Conservation (phyloP, 2,329 filamentous ascomycete genomes). For the Aspergillus ibericus region DNA sequence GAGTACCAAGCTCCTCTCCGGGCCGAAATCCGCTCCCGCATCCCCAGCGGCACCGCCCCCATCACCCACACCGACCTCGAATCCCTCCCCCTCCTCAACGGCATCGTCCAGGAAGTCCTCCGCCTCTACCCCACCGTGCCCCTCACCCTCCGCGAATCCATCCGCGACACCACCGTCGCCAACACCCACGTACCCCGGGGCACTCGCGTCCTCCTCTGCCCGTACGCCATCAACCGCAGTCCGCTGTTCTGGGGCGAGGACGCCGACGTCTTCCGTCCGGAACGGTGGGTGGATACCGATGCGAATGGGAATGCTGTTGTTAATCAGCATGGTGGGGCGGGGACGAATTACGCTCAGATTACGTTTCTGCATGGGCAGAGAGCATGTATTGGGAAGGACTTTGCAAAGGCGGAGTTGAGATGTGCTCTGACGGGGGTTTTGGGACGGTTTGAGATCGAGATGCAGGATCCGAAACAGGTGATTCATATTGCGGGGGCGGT, state of each 20-base stretch:
- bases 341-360: constrained; percentile 40
- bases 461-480: constrained; percentile 39
- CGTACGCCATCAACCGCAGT: constrained; percentile 70
- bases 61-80: constrained; percentile 54
- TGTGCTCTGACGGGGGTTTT: constrained; percentile 43
- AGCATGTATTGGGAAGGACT: constrained; percentile 43
- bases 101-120: constrained; percentile 73
- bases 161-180: constrained; percentile 55
- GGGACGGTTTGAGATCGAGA: constrained; percentile 34
- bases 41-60: constrained; percentile 41
- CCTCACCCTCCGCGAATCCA: constrained; percentile 40
- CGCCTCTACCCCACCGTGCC: constrained; percentile 45
- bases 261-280: constrained; percentile 71
- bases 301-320: constrained; percentile 53
- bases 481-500: constrained; percentile 38
- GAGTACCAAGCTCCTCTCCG: constrained; percentile 51
- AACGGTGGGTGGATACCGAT: constrained; percentile 66
- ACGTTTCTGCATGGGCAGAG: constrained; percentile 43
- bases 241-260: constrained; percentile 71
- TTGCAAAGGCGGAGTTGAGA: constrained; percentile 43
- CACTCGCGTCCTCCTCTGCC: constrained; percentile 66
- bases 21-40: constrained; percentile 49
- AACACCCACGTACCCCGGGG: constrained; percentile 67
- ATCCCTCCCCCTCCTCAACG: constrained; percentile 56
- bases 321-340: constrained; percentile 54